A percentile compares a stretch with the other conserved stretches of the same genome.
Evolutionary conservation across 805 yeast species (phyloP).

Genomic region (Vanderwaltozyma verrucispora): DNA sequence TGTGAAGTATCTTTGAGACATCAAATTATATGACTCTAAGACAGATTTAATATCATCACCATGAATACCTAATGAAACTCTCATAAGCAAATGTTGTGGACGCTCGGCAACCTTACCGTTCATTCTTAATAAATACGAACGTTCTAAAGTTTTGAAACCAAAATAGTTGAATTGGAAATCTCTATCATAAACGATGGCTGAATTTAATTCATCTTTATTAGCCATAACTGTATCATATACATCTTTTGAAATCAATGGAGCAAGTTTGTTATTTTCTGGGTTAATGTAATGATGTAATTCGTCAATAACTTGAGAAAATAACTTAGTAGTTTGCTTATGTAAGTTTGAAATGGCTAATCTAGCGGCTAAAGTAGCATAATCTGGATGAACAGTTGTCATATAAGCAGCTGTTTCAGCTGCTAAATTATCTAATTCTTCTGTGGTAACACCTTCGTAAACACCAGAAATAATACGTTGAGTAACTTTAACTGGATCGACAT

Average conservation of each 20-base stretch:
- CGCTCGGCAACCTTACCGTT: slow-evolving; percentile 63
- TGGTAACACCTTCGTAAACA: slow-evolving; percentile 78
- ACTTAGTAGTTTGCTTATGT: slow-evolving; percentile 81
- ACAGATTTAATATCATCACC: slow-evolving; percentile 50
- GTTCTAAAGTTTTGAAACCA: slow-evolving; percentile 80
- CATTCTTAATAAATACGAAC: slow-evolving; percentile 63
- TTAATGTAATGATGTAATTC: slow-evolving; percentile 63
- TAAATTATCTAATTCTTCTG: slow-evolving; percentile 62
- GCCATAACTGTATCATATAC: slow-evolving; percentile 51
- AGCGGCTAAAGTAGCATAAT: slow-evolving; percentile 87
- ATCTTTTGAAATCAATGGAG: slow-evolving; percentile 47
- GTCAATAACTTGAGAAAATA: slow-evolving; percentile 60
- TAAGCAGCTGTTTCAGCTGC: slow-evolving; percentile 95
- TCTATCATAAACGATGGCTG: slow-evolving; percentile 59
- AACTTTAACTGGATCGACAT: slow-evolving; percentile 84
- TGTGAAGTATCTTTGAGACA: slow-evolving; percentile 78
- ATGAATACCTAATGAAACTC: slow-evolving; percentile 88
- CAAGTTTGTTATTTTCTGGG: slow-evolving; percentile 56
- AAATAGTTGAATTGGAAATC: slow-evolving; percentile 72
- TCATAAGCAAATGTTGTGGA: slow-evolving; percentile 79
- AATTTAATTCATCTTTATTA: slow-evolving; percentile 53
- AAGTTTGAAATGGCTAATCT: slow-evolving; percentile 85
- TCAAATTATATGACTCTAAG: slow-evolving; percentile 69
- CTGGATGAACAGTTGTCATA: slow-evolving; percentile 96
- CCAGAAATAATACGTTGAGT: slow-evolving; percentile 85